Percentiles rank a stretch among this genome's conserved stretches.
Evolutionary conservation across 805 yeast genomes (phyloP).

Genomic region (Nakazawaea ambrosiae): DNA sequence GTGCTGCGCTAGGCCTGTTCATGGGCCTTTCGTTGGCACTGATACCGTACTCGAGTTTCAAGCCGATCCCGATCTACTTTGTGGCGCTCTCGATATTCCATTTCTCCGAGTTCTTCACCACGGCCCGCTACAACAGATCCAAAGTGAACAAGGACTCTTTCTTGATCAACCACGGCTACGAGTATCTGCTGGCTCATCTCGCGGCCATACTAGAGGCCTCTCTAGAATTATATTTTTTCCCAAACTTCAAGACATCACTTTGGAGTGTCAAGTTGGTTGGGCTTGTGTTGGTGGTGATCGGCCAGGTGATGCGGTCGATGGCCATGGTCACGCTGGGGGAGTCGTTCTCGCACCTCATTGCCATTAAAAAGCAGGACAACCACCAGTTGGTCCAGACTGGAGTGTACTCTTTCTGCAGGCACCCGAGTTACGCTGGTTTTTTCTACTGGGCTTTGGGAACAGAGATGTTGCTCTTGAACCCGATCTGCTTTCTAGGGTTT

Average conservation of each 20-base stretch:
- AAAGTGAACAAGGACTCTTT: constrained; percentile 68
- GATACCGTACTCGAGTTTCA: constrained; percentile 21
- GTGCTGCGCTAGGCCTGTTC: constrained; percentile 35
- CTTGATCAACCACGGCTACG: constrained; percentile 54
- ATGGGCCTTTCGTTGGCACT: constrained; percentile 32
- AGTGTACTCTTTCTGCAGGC: constrained; percentile 60
- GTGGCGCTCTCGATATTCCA: constrained; percentile 59
- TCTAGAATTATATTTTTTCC: constrained; percentile 34
- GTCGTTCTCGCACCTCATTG: constrained; percentile 80
- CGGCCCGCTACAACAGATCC: constrained; percentile 65
- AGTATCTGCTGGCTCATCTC: constrained; percentile 50
- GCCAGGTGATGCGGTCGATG: constrained; percentile 61
- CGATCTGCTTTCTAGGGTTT: constrained; percentile 50
- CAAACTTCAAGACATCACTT: constrained; percentile 23
- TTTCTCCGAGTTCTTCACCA: constrained; percentile 71
- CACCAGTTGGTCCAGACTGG: constrained; percentile 74
- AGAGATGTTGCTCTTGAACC: constrained; percentile 65
- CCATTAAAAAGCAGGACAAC: constrained; percentile 36
- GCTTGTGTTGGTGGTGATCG: constrained; percentile 35
- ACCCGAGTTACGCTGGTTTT: constrained; percentile 89
- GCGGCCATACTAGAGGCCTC: constrained; percentile 45
- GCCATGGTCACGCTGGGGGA: constrained; percentile 88
- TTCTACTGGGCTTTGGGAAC: constrained; percentile 92
- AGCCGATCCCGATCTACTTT: constrained; percentile 40
- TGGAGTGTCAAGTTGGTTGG: constrained; percentile 34